Evolutionary conservation across 2,329 filamentous ascomycete genomes (phyloP), one percentile per base, ranked within the genome.

Genomic region (Emydomyces testavorans): DNA sequence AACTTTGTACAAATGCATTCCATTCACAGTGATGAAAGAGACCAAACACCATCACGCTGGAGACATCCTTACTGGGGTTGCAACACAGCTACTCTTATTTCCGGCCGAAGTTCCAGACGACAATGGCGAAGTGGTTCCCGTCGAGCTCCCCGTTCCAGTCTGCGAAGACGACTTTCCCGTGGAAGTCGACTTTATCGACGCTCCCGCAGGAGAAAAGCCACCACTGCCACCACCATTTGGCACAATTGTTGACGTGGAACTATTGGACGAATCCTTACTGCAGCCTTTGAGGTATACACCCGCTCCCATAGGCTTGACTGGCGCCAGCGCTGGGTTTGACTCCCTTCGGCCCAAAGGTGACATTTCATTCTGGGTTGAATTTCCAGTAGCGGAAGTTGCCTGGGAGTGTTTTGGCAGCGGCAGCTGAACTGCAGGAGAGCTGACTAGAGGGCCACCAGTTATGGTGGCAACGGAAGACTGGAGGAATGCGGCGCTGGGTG

Each of bases 171-270:
- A 6, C 8, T 28, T 46, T 4, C 38, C 23, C 6, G 37, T 18
- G 1, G 16, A 10, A 35, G 35, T 32, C 15, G 37, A 31, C 18
- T 32, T 29, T 8, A 28, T 18, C 1, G 49, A 36, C 8, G 44
- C 34, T n/a, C 20, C 38, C 4, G 42, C 18, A 3, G 15, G 6
- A 16, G 23, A 40, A n/a, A n/a, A 31, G 7, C 29, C 29, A 31
- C 4, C 38, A 24, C 11, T 16, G 38, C 23, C 28, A 15, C 34
- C 44, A 24, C 26, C 4, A 31, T 48, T 44, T 7, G 49, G 26
- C n/a, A 45, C 45, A 36, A 41, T 44, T 16, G 45, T 40, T 4
- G 49, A 48, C 15, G 49, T 48, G 20, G 49, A 32, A 20, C 40
- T 38, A 4, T 40, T 37, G 4, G 15, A 23, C 20, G 45, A 41